Evolutionary conservation across 2,329 filamentous ascomycete genomes (phyloP).

Genomic region (Aspergillus ruber): DNA sequence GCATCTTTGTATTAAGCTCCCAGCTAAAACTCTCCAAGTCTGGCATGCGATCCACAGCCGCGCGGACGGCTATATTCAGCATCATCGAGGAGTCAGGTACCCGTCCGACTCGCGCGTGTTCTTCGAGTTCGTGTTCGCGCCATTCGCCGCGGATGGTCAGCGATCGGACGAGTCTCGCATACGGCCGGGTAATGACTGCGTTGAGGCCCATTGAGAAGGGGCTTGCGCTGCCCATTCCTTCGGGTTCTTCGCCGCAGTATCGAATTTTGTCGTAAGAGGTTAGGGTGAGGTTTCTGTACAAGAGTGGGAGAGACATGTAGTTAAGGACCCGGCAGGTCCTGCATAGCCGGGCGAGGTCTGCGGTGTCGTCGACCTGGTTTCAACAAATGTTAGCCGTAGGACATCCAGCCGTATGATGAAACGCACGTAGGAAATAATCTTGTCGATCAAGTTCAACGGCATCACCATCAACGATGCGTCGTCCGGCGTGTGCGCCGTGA

Average conservation of each 20-base stretch:
- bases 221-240: slow-evolving; percentile 57
- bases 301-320: slow-evolving; percentile 58
- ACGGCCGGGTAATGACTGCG: slow-evolving; percentile 52
- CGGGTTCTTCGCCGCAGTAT: slow-evolving; percentile 51
- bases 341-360: slow-evolving; percentile 54
- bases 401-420: background rate
- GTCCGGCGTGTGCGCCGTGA: slow-evolving; percentile 23
- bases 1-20: slow-evolving; percentile 56
- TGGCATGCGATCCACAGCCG: slow-evolving; percentile 54
- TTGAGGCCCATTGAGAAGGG: slow-evolving; percentile 60
- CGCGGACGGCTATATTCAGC: slow-evolving; percentile 54
- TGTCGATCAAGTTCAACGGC: slow-evolving; percentile 53
- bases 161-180: slow-evolving; percentile 47
- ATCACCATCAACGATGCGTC: slow-evolving; percentile 35
- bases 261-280: slow-evolving; percentile 54
- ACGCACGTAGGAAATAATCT: slow-evolving; percentile 51
- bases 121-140: slow-evolving; percentile 52
- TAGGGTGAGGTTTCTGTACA: slow-evolving; percentile 52
- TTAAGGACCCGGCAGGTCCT: slow-evolving; percentile 56
- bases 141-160: slow-evolving; percentile 51
- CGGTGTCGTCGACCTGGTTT: slow-evolving; percentile 49
- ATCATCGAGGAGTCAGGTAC: slow-evolving; percentile 61
- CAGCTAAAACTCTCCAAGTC: slow-evolving; percentile 52
- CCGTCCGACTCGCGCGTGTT: slow-evolving; percentile 51
- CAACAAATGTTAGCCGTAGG: background rate